Evolutionary conservation across 148 eudicot genomes (phyloP).

Genomic region (Camellia sinensis): DNA sequence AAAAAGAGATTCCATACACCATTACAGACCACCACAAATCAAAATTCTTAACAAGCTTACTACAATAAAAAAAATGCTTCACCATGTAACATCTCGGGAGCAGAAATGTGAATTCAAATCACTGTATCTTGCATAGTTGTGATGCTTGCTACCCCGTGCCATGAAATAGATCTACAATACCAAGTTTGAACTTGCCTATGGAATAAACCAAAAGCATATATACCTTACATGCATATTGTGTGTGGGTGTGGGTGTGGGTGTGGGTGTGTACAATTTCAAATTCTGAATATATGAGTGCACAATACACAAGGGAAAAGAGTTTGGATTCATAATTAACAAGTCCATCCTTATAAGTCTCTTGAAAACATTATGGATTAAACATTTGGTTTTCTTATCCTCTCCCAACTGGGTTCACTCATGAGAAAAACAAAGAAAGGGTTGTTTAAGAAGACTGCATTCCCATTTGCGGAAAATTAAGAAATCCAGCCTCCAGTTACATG

Average conservation of each 20-base stretch:
- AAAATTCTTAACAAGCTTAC: constrained; percentile 1
- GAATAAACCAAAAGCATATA: too few species aligned
- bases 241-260: too few species aligned
- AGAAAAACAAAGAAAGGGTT: not conserved
- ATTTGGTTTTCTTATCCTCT: not conserved
- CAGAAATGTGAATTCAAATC: not conserved
- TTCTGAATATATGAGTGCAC: too few species aligned
- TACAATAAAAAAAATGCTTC: not conserved
- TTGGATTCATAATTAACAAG: not conserved
- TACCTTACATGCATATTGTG: too few species aligned
- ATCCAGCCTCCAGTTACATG: not conserved
- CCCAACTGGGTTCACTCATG: not conserved
- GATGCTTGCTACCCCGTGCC: not conserved
- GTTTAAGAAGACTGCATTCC: not conserved
- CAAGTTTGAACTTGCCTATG: not conserved
- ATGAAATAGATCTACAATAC: not conserved
- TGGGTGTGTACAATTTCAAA: too few species aligned
- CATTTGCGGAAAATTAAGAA: not conserved
- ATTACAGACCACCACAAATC: not conserved
- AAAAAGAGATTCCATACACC: not conserved
- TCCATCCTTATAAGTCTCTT: not conserved
- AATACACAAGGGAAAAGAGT: too few species aligned
- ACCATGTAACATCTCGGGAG: not conserved
- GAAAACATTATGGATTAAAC: not conserved
- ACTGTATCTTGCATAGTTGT: not conserved